Percentiles rank a stretch among this genome's conserved stretches.
phyloP scores from a whole-genome alignment of 768 basidiomycete genomes.

The Suillus brevipes region DNA sequence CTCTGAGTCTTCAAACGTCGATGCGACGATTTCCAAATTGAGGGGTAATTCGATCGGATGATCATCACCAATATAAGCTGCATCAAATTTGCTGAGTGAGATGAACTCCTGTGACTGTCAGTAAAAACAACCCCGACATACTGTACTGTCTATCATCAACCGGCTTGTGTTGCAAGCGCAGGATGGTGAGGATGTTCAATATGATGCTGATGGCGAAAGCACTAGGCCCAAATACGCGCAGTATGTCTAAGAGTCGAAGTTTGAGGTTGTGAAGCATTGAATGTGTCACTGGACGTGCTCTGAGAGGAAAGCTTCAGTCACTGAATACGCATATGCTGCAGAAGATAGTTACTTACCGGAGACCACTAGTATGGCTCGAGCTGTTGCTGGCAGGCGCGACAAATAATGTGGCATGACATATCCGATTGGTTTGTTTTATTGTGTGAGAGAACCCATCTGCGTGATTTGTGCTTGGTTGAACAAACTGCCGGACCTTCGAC shows the following conservation, averaged over 20 bases:
- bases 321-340: not conserved
- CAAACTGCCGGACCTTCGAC: not conserved
- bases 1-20: constrained; percentile 28
- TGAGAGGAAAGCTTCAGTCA: not conserved
- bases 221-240: not conserved
- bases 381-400: not conserved
- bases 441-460: not conserved
- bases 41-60: constrained; percentile 24
- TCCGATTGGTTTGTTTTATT: not conserved
- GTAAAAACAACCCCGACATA: not conserved
- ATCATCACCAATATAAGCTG: constrained; percentile 31
- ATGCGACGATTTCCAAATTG: constrained; percentile 10
- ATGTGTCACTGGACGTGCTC: not conserved
- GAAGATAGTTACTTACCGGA: not conserved
- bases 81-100: not conserved
- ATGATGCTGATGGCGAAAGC: not conserved
- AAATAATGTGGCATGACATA: not conserved
- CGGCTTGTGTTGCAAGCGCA: not conserved
- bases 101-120: not conserved
- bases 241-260: too few relatives aligned
- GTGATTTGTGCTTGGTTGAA: not conserved
- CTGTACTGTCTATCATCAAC: constrained; percentile 8
- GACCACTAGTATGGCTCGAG: not conserved
- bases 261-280: not conserved
- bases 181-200: not conserved